Base-by-base conservation (phyloP, 2,329 filamentous ascomycete genomes). In the Aspergillus amoenus region DNA sequence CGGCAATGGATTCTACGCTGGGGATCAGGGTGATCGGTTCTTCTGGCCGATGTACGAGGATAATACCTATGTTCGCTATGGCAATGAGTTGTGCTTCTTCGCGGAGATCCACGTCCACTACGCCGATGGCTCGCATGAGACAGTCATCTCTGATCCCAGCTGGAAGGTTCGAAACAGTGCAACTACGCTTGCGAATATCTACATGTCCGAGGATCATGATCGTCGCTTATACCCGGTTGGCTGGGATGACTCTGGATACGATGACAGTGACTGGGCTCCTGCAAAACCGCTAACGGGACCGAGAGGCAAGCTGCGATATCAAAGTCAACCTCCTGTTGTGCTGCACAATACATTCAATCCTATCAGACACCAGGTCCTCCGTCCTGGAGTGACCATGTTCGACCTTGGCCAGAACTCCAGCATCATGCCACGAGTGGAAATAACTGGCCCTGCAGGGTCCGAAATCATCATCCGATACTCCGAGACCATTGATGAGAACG, bases 1-100 rank as follows among this genome's bases (percentile, higher is more conserved):
- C 1, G 75, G 75, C 7, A 79, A 80, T 32, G 78, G 78, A 0
- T 80, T 79, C 61, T 79, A 78, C 42, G 77, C 77, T 7, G 77
- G 78, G 2, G 65, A 67, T 22, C 53, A 66, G 41, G 63, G 65
- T 5, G 63, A 64, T 37, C 61, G 65, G 22, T 67, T 66, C 55
- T 67, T 67, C 51, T 66, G 65, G 61, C 65, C 65, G 4, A 65
- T 65, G 61, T 67, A 66, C 27, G 64, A 66, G 41, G 65, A 66
- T 52, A 67, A 67, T 17, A 67, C 65, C 2, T 67, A 66, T 39
- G 65, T 67, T 2, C 58, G 65, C 17, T 66, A 67, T 52, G 65
- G 65, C 0, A 67, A 67, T 30, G 65, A 67, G 48, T 59, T 67
- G 17, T 67, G 65, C 32, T 67, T 67, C 47, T 67, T 67, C n/a